Evolutionary conservation across 495 filamentous ascomycete species (phyloP).

Genomic region (Penicillium turbatum): DNA sequence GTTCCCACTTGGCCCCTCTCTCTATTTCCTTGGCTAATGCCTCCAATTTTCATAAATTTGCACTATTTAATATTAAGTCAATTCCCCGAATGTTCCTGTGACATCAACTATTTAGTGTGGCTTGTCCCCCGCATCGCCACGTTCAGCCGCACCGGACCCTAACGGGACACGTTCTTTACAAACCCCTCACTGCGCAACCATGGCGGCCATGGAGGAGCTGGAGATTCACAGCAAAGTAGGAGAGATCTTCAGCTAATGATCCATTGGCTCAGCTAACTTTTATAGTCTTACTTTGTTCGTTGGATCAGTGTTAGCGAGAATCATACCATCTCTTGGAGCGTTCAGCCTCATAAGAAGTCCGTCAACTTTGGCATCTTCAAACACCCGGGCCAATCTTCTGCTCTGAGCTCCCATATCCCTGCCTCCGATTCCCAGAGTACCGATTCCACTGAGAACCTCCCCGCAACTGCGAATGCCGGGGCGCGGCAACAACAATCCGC

Average conservation of each 20-base stretch:
- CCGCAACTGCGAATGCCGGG: constrained; percentile 23
- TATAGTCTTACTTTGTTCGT: constrained; percentile 90
- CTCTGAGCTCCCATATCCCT: constrained; percentile 45
- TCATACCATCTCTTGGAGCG: constrained; percentile 95
- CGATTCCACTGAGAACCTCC: constrained; percentile 41
- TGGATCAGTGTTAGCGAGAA: constrained; percentile 88
- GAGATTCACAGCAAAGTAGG: constrained; percentile 95
- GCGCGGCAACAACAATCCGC: constrained; percentile 50
- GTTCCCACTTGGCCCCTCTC: constrained; percentile 7
- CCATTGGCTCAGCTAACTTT: not conserved
- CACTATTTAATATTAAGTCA: not conserved
- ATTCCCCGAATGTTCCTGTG: not conserved
- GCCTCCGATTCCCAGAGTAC: constrained; percentile 40
- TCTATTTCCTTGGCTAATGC: not conserved
- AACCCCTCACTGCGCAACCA: constrained; percentile 35
- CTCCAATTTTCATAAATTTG: too few relatives aligned
- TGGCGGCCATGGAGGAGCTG: constrained; percentile 95
- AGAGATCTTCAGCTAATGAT: not conserved
- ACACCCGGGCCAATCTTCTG: constrained; percentile 68
- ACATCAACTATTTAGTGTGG: constrained; percentile 4
- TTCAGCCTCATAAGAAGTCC: constrained; percentile 95
- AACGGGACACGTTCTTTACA: constrained; percentile 15
- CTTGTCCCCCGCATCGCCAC: constrained; percentile 10
- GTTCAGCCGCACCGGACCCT: constrained; percentile 27
- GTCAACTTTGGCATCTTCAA: constrained; percentile 98